Evolutionary conservation across 768 basidiomycete genomes (phyloP), one percentile per base, ranked within the genome.

Genomic region (Rhodotorula babjevae): DNA sequence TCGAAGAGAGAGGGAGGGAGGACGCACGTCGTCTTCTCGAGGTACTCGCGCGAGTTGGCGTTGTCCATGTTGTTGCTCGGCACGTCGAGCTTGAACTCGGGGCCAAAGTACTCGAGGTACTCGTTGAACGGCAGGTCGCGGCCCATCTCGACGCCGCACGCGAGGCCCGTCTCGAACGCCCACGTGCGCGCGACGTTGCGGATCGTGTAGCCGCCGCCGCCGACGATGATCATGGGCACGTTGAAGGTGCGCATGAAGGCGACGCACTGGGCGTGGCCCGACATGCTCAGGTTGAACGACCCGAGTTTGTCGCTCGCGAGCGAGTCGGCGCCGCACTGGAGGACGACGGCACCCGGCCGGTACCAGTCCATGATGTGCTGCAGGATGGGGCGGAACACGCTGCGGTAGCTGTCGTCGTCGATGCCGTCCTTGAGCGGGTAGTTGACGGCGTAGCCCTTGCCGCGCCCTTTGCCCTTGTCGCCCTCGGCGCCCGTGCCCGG

Each of bases 21-120:
- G 21, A 84, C 86, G 69, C 69, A 91, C 89, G 89, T 86, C 65
- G 94, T 89, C 77, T 84, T 84, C 68, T 95, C 89, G 47, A 98
- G 81, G 42, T 90, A 90, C 18, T 94, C 90, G 73, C 85, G 86
- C 70, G 88, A 81, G 79, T 98, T 99, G 77, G 91, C 82, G 78
- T 98, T 92, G 72, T 96, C 93, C 90, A 95, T 92, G 79, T 98
- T 98, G 78, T 90, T 97, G 73, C 86, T 85, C 36, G 87, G 85
- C 3, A 99, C 94, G 78, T 97, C 94, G 50, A 99, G 84, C 72
- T 93, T 85, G 81, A 94, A 99, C 72, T 93, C 84, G 25, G 95
- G 95, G 0, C 94, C 96, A 80, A 94, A 98, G 89, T 93, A 99
- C 81, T 98, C 95, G 79, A 97, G 91, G 80, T 93, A 95, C 76